Base-by-base conservation (phyloP, 2,329 filamentous ascomycete genomes). In the Calonectria multiphialidica region DNA sequence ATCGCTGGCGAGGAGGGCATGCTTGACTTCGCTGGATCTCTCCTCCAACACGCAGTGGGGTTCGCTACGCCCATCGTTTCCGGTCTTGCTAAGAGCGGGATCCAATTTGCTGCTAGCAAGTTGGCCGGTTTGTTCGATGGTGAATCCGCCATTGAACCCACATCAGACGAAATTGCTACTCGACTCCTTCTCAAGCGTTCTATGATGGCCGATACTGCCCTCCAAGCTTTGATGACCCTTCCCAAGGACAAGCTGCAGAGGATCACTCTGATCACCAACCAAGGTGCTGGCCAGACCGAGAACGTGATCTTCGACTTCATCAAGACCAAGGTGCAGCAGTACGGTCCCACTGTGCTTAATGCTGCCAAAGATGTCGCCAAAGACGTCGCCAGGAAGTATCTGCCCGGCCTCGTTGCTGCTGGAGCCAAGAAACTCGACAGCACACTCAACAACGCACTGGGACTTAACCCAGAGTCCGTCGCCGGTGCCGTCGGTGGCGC, bases 181-280 rank as follows among this genome's bases (percentile, higher is more conserved):
- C 67, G 64, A 0, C 25, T 77, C 16, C 75, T 76, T 5, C 45
- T 77, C n/a, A 57, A 72, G 6, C 75, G 73, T 1, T 70, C 74
- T 1, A 55, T 78, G 28, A 70, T 76, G 59, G 74, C 73, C 6
- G 73, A 76, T 50, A 68, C 66, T 9, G 76, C 74, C 8, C 68
- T 71, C 9, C 74, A 77, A 28, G 67, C 62, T 1, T n/a, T 77
- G 16, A 49, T 50, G n/a, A 50, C 28, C 8, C 53, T 76, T 35
- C 35, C 71, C 0, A 16, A 59, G 7, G 21, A 69, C 4, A 74
- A 74, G 28, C 57, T 77, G 1, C 21, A 66, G 1, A 21, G 7
- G 25, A 21, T 76, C 0, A 72, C 66, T 21, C 25, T 75, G 10
- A 53, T 75, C 7, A 67, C 70, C 10, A 44, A 70, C 12, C 8